Percentiles rank a stretch among this genome's conserved stretches.
phyloP scores from a whole-genome alignment of 495 filamentous ascomycete species.

The Aspergillus bertholletiae region DNA sequence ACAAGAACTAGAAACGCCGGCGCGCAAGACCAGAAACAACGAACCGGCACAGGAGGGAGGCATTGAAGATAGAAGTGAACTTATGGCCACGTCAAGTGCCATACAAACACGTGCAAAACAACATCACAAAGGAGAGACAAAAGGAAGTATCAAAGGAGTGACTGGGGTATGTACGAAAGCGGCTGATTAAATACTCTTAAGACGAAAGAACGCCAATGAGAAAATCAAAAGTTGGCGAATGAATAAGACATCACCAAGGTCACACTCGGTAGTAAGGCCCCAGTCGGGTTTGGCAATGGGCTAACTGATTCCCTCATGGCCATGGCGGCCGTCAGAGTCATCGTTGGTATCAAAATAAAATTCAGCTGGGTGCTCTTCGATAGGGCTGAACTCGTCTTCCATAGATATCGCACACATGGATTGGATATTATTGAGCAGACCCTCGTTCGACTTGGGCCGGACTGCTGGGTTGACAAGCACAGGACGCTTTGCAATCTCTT shows the following conservation, averaged over 20 bases:
- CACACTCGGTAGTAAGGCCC: not conserved
- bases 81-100: constrained; percentile 10
- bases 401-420: constrained; percentile 41
- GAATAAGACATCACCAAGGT: constrained; percentile 2
- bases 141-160: constrained; percentile 32
- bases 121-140: constrained; percentile 18
- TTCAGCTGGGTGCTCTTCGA: constrained; percentile 33
- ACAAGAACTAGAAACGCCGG: constrained; percentile 19
- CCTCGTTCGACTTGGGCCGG: constrained; percentile 65
- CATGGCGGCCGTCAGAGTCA: constrained; percentile 59
- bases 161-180: constrained; percentile 21
- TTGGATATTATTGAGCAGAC: constrained; percentile 58
- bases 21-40: constrained; percentile 9
- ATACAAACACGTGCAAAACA: constrained; percentile 2
- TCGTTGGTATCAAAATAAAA: constrained; percentile 64
- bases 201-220: not conserved
- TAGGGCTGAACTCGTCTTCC: constrained; percentile 39
- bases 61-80: constrained; percentile 6
- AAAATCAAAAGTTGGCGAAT: constrained; percentile 4
- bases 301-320: not conserved
- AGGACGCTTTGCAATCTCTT: constrained; percentile 51
- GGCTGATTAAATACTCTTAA: constrained; percentile 9
- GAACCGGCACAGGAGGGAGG: constrained; percentile 1
- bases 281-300: not conserved
- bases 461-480: constrained; percentile 41